These are phyloP conservation scores for Colletotrichum musae DNA, from an alignment of 2,329 filamentous ascomycete species.

Conservation along the genomic window DNA sequence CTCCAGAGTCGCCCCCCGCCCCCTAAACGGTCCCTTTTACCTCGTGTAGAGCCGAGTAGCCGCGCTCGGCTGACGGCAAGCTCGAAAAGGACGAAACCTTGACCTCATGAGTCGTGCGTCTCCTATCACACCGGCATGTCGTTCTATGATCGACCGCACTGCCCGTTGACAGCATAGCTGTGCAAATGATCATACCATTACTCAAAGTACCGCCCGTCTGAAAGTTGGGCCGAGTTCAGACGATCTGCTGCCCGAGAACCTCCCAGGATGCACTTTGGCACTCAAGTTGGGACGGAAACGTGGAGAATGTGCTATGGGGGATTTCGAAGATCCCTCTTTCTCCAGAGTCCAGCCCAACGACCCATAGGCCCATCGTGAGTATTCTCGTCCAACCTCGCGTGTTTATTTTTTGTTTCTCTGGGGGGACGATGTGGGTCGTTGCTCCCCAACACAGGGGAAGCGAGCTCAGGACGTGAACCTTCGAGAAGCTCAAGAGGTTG, in stretches of 20 bases:
- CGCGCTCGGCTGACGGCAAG: conserved; percentile 30
- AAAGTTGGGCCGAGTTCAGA: conserved; percentile 12
- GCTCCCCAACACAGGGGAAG: too few relatives aligned
- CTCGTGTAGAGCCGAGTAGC: not conserved
- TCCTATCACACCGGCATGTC: too few relatives aligned
- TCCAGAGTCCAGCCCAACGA: too few relatives aligned
- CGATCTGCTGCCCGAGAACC: not conserved
- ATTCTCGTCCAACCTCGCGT: too few relatives aligned
- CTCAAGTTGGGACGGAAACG: conserved; percentile 8
- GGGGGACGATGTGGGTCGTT: too few relatives aligned
- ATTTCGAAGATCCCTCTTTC: too few relatives aligned
- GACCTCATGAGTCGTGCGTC: conserved; percentile 14
- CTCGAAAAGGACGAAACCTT: not conserved
- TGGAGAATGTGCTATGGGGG: conserved; percentile 6
- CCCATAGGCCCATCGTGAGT: too few relatives aligned
- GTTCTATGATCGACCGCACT: conserved; percentile 18
- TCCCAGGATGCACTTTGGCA: too few relatives aligned
- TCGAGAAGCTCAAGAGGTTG: too few relatives aligned
- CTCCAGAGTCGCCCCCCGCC: not conserved
- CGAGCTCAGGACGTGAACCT: too few relatives aligned
- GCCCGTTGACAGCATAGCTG: not conserved
- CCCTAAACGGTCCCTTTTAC: not conserved
- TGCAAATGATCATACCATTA: not conserved
- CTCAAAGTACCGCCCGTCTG: not conserved
- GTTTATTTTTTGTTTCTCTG: too few relatives aligned